These are phyloP conservation scores for Kwoniella sp. DNA, from an alignment of 768 basidiomycete genomes.

Conservation along the genomic window DNA sequence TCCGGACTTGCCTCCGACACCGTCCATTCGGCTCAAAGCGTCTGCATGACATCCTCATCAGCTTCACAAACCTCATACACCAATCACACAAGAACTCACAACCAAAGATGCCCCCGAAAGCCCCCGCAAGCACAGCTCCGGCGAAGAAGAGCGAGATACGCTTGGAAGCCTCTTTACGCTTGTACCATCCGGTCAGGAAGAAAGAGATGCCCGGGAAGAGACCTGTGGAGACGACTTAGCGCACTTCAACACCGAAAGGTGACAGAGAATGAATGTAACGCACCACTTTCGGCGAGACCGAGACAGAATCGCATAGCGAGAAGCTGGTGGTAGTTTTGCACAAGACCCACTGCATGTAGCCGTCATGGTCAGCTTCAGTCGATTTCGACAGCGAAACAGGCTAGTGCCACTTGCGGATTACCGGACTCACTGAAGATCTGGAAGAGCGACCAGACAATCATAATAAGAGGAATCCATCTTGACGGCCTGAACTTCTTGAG, in stretches of 20 bases:
- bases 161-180: constrained; percentile 48
- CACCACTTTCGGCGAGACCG: constrained; percentile 45
- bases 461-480: constrained; percentile 53
- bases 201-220: constrained; percentile 52
- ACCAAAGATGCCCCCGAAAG: constrained; percentile 56
- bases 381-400: too few relatives aligned
- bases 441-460: constrained; percentile 52
- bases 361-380: constrained; percentile 3
- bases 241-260: too few relatives aligned
- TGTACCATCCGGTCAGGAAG: constrained; percentile 53
- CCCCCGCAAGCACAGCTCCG: constrained; percentile 53
- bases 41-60: constrained; percentile 13
- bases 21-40: constrained; percentile 46
- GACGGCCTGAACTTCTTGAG: constrained; percentile 51
- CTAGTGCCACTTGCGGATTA: too few relatives aligned
- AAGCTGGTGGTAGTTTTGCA: constrained; percentile 48
- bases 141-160: constrained; percentile 53
- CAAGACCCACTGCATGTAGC: constrained; percentile 45
- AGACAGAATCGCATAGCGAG: constrained; percentile 51
- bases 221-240: constrained; percentile 19
- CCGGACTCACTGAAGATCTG: constrained; percentile 51
- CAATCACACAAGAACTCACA: constrained; percentile 26
- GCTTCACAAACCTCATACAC: neutral
- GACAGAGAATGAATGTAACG: too few relatives aligned
- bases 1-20: constrained; percentile 53